Evolutionary conservation across 441 rosid species (phyloP), one percentile per base, ranked within the genome.

Genomic region (Aleurites moluccanus): DNA sequence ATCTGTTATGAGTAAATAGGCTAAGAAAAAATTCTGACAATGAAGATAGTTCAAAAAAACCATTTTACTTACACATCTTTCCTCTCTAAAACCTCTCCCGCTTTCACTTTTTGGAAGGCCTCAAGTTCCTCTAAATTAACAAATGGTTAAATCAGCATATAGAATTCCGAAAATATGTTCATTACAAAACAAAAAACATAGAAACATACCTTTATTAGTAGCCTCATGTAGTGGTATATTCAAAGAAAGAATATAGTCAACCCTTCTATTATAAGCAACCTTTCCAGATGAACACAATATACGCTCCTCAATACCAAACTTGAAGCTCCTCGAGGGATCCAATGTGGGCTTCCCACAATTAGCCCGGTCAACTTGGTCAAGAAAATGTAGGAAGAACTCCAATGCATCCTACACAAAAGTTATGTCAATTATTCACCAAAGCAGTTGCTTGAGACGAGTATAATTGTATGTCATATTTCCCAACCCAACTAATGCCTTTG

Each of bases 291-390:
- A 80, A 85, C 99, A 96, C 79, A 80, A 80, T 67, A 93, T 87
- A 57, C 97, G 92, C 76, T 96, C 98, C 82, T 96, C 99, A 77
- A 96, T 86, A 77, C 98, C 99, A 87, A 93, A 96, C 84, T 89
- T 93, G 81, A 96, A 93, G 83, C 97, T 83, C 87, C 87, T 88
- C 6, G 99, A 85, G 47, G 97, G 96, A 86, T 96, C 97, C 75
- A 86, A 69, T 69, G 87, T 91, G 53, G 90, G 79, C 63, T 83
- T 87, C 61, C 84, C 89, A 71, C 82, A 75, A 87, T 84, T 91
- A 69, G 61, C 84, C 68, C 92, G 96, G 80, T 96, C 98, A 79
- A 96, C 97, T 85, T 93, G 96, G 86, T 89, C 97, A 75, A 96
- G 86, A 79, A 96, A 85, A 82, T 96, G 94, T 38, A 91, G 90